These are phyloP conservation scores for Eucalyptus guilfoylei DNA, from an alignment of 345 rosid genomes.

Conservation along the genomic window DNA sequence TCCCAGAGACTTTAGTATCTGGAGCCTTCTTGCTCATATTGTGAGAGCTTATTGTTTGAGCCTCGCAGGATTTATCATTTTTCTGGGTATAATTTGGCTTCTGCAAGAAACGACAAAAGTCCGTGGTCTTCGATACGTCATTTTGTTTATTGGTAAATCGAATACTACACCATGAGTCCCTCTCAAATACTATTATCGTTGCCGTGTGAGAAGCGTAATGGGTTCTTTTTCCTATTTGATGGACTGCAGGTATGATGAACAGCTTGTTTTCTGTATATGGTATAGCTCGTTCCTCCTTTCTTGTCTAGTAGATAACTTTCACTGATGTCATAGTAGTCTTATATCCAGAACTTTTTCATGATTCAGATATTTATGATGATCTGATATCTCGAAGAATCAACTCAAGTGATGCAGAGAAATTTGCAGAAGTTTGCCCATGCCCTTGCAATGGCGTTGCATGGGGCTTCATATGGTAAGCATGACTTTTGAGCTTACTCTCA, in stretches of 20 bases:
- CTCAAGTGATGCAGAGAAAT: conserved; percentile 96
- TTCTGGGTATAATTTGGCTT: conserved; percentile 75
- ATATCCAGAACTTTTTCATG: background rate
- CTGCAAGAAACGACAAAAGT: conserved; percentile 78
- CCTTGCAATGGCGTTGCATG: conserved; percentile 90
- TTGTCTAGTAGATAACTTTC: background rate
- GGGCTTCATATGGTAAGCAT: conserved; percentile 85
- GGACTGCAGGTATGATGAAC: conserved; percentile 87
- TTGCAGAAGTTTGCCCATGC: conserved; percentile 94
- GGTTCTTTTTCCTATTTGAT: background rate
- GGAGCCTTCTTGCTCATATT: background rate
- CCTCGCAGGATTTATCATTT: conserved; percentile 74
- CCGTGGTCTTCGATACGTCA: conserved; percentile 76
- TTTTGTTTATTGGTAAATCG: conserved; percentile 82
- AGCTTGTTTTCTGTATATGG: conserved; percentile 96
- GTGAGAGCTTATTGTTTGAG: background rate
- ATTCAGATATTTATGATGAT: conserved; percentile 84
- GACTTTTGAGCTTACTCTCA: background rate
- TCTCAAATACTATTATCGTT: background rate
- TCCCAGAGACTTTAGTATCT: background rate
- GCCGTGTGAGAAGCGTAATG: background rate
- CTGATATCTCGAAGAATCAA: conserved; percentile 84
- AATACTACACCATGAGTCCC: background rate
- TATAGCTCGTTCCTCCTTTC: conserved; percentile 5
- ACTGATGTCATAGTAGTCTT: background rate